Percentiles rank a stretch among this genome's conserved stretches.
phyloP scores from a whole-genome alignment of 1,284 basidiomycete genomes.

The Xanthoconium separans region DNA sequence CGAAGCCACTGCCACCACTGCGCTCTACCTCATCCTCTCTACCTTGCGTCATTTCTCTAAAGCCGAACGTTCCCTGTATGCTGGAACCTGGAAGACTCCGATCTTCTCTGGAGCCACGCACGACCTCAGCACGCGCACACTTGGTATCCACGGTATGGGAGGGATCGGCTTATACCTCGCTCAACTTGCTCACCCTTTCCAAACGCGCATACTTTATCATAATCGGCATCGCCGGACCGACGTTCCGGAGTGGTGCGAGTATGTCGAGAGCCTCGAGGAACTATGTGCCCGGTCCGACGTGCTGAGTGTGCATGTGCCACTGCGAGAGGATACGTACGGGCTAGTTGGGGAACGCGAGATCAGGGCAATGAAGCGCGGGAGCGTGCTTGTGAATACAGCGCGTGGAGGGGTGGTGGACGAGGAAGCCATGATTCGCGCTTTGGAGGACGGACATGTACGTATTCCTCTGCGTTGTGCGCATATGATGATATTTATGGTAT shows the following conservation, averaged over 20 bases:
- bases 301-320: constrained; percentile 71
- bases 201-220: constrained; percentile 88
- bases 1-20: constrained; percentile 89
- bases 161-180: constrained; percentile 80
- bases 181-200: constrained; percentile 68
- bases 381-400: constrained; percentile 87
- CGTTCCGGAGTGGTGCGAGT: constrained; percentile 76
- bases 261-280: constrained; percentile 69
- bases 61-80: constrained; percentile 66
- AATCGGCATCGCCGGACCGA: constrained; percentile 50
- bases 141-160: constrained; percentile 87
- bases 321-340: constrained; percentile 70
- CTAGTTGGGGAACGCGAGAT: constrained; percentile 82
- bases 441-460: constrained; percentile 83
- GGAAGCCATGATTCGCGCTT: constrained; percentile 77
- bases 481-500: not conserved
- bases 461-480: not conserved
- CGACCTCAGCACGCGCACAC: constrained; percentile 76
- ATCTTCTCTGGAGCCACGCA: constrained; percentile 48
- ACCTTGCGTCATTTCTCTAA: constrained; percentile 75
- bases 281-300: constrained; percentile 77
- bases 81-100: constrained; percentile 54
- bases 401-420: constrained; percentile 89
- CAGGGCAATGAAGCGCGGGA: constrained; percentile 74
- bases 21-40: constrained; percentile 81